A percentile compares a stretch with the other conserved stretches of the same genome.
These are phyloP conservation scores for Xanthoconium stramineum DNA, from an alignment of 768 basidiomycete species.

Conservation along the genomic window DNA sequence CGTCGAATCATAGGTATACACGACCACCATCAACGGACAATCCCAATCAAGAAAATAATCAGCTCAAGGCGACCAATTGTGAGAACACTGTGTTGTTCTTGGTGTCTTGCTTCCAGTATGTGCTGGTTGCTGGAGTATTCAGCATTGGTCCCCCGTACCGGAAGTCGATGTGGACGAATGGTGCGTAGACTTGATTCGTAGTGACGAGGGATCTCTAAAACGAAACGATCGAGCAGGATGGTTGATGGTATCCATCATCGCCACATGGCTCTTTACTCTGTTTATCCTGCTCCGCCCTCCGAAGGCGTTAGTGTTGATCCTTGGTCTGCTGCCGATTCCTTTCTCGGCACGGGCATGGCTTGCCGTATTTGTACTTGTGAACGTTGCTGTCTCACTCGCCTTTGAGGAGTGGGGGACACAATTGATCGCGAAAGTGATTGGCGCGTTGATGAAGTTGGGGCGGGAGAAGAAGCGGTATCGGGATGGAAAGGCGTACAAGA, in stretches of 20 bases:
- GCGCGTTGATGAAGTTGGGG: slow-evolving; percentile 41
- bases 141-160: slow-evolving; percentile 98
- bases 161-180: slow-evolving; percentile 92
- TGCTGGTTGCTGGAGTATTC: slow-evolving; percentile 94
- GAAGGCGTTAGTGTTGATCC: slow-evolving; percentile 48
- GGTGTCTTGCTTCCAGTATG: slow-evolving; percentile 97
- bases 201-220: not conserved
- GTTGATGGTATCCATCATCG: slow-evolving; percentile 74
- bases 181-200: slow-evolving; percentile 41
- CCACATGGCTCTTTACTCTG: slow-evolving; percentile 69
- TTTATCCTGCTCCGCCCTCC: slow-evolving; percentile 76
- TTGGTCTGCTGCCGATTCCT: slow-evolving; percentile 79
- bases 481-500: slow-evolving; percentile 81
- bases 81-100: slow-evolving; percentile 93
- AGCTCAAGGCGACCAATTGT: slow-evolving; percentile 80
- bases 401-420: slow-evolving; percentile 79
- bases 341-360: slow-evolving; percentile 64
- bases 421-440: slow-evolving; percentile 53
- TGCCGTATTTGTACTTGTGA: slow-evolving; percentile 62
- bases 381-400: slow-evolving; percentile 64
- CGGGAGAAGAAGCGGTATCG: slow-evolving; percentile 44
- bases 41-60: slow-evolving; percentile 53
- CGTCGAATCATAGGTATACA: slow-evolving; percentile 58
- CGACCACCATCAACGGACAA: slow-evolving; percentile 50
- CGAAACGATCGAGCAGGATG: slow-evolving; percentile 46